A percentile compares a stretch with the other conserved stretches of the same genome.
phyloP scores from a whole-genome alignment of 2,329 filamentous ascomycete species.

The Didymella keratinophila region DNA sequence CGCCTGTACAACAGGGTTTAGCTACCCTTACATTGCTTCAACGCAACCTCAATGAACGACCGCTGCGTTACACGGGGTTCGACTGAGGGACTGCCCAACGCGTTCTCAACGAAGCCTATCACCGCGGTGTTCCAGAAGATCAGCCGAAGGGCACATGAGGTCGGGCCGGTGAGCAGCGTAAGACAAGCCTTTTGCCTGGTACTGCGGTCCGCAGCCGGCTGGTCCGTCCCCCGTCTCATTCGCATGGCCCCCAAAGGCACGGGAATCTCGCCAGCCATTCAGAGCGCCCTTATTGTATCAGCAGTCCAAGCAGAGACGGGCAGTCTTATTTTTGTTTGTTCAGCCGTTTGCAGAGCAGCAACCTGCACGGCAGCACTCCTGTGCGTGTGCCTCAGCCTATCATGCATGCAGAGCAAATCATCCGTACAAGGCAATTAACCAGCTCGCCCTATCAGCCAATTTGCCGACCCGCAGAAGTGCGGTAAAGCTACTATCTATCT shows the following conservation, averaged over 20 bases:
- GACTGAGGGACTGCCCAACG: neutral
- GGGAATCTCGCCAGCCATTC: constrained; percentile 3
- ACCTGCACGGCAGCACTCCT: constrained; percentile 1
- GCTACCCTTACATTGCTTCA: neutral
- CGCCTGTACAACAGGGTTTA: neutral
- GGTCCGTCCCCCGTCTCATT: constrained; percentile 1
- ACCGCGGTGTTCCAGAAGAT: constrained; percentile 3
- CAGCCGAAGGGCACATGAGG: neutral
- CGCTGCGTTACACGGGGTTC: neutral
- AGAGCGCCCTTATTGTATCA: neutral
- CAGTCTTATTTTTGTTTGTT: neutral
- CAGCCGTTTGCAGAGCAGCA: neutral
- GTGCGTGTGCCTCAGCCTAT: constrained; percentile 1
- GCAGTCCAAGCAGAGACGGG: neutral
- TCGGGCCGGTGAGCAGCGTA: constrained; percentile 5
- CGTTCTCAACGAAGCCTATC: constrained; percentile 2
- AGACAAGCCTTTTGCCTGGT: constrained; percentile 8
- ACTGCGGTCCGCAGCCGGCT: constrained; percentile 16
- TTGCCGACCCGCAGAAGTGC: constrained; percentile 1
- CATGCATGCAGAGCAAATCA: constrained; percentile 9
- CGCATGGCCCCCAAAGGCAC: constrained; percentile 1
- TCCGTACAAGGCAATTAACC: neutral
- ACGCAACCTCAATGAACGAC: neutral
- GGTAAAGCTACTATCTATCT: neutral
- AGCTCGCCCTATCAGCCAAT: neutral